Conservation (phyloP, 441 rosid species). For the Erodium trifolium region DNA sequence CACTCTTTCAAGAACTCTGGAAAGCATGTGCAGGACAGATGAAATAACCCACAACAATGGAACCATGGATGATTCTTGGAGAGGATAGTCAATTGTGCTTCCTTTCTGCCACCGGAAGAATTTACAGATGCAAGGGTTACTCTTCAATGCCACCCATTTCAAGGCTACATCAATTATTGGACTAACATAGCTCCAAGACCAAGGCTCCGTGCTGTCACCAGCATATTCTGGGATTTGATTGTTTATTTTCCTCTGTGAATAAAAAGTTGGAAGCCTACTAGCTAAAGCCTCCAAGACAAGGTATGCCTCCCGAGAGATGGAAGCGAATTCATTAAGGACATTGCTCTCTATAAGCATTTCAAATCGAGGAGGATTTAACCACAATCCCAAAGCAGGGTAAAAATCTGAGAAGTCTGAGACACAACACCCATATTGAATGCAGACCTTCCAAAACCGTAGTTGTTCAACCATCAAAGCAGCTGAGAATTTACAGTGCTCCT, state of each 20-base stretch:
- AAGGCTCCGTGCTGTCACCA: conserved; percentile 32
- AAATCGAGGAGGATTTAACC: conserved; percentile 71
- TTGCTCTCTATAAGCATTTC: conserved; percentile 46
- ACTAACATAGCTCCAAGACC: conserved; percentile 77
- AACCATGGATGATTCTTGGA: conserved; percentile 26
- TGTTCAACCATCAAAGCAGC: conserved; percentile 78
- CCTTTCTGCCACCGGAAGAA: conserved; percentile 33
- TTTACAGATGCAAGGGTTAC: conserved; percentile 29
- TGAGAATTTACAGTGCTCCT: conserved; percentile 56
- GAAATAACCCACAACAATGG: conserved; percentile 66
- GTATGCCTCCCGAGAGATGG: conserved; percentile 59
- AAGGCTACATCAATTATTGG: conserved; percentile 72
- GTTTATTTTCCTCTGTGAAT: conserved; percentile 27
- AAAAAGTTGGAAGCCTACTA: conserved; percentile 57
- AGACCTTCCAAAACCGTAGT: conserved; percentile 72
- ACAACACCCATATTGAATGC: conserved; percentile 59
- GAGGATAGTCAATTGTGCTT: conserved; percentile 21
- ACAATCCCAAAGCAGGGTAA: conserved; percentile 75
- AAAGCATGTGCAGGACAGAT: conserved; percentile 54
- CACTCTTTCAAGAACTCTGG: conserved; percentile 59
- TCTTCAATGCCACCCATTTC: conserved; percentile 47
- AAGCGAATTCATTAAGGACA: conserved; percentile 53
- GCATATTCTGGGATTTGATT: conserved; percentile 20
- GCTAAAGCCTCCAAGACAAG: conserved; percentile 73
- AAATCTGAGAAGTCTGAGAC: conserved; percentile 57